These are phyloP conservation scores for Psilocybe cubensis DNA, from an alignment of 768 basidiomycete genomes.

Conservation along the genomic window DNA sequence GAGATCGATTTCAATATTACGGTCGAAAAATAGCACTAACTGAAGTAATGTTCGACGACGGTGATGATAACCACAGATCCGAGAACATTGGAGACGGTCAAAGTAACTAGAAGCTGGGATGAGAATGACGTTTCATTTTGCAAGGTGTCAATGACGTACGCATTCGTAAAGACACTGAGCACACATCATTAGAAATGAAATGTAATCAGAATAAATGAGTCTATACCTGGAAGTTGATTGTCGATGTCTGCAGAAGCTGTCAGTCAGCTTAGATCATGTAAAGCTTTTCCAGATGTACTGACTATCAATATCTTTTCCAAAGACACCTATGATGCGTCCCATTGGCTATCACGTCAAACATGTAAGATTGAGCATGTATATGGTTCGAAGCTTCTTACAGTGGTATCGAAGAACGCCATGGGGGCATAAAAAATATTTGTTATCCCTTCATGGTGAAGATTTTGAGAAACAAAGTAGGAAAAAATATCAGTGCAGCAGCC, in stretches of 20 bases:
- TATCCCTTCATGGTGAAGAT: slow-evolving; percentile 61
- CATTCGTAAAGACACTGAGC: slow-evolving; percentile 57
- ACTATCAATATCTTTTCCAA: slow-evolving; percentile 73
- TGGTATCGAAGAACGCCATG: slow-evolving; percentile 80
- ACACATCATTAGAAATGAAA: not conserved
- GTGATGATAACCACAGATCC: slow-evolving; percentile 61
- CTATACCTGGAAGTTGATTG: slow-evolving; percentile 60
- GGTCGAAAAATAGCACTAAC: slow-evolving; percentile 37
- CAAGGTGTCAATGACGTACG: slow-evolving; percentile 39
- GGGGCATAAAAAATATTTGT: slow-evolving; percentile 68
- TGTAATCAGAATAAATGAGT: slow-evolving; percentile 6
- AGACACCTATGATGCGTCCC: slow-evolving; percentile 63
- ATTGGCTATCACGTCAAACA: slow-evolving; percentile 42
- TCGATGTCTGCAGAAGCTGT: slow-evolving; percentile 52
- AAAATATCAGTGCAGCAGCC: slow-evolving; percentile 59
- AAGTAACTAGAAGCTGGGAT: slow-evolving; percentile 37
- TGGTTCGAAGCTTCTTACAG: slow-evolving; percentile 35
- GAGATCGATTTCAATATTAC: not conserved
- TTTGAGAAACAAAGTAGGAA: slow-evolving; percentile 61
- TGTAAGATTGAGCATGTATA: not conserved
- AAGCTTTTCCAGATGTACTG: slow-evolving; percentile 15
- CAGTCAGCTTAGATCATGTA: not conserved
- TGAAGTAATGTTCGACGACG: slow-evolving; percentile 62
- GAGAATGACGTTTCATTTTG: not conserved
- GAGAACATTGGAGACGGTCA: slow-evolving; percentile 53